Percentiles rank a stretch among this genome's conserved stretches.
These are phyloP conservation scores for Puccinia horiana DNA, from an alignment of 1,284 basidiomycete genomes.

Conservation along the genomic window DNA sequence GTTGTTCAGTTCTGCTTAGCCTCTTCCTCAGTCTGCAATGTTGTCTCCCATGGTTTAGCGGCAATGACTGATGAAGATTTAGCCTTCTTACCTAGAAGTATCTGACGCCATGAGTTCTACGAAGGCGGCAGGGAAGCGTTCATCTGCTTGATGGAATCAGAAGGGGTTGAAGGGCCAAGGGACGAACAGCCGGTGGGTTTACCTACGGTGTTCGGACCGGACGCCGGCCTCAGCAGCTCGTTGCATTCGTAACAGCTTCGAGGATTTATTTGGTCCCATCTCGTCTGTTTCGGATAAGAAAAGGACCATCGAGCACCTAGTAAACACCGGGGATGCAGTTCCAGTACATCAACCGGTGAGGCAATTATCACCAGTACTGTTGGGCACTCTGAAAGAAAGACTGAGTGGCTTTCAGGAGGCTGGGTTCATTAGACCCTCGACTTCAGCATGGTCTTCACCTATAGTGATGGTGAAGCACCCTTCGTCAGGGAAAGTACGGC, in stretches of 20 bases:
- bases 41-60: not conserved
- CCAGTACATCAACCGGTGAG: constrained; percentile 1
- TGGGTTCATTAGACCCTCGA: constrained; percentile 13
- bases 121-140: not conserved
- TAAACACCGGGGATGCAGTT: not conserved
- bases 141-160: not conserved
- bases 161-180: not conserved
- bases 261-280: not conserved
- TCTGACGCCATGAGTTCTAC: not conserved
- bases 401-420: not conserved
- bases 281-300: not conserved
- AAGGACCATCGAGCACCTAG: not conserved
- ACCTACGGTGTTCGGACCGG: not conserved
- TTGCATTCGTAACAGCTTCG: not conserved
- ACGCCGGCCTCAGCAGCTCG: not conserved
- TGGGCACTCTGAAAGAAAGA: not conserved
- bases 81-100: not conserved
- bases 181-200: not conserved
- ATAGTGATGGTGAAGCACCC: constrained; percentile 16
- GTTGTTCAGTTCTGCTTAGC: not conserved
- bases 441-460: constrained; percentile 5
- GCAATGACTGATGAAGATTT: not conserved
- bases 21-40: not conserved
- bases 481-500: constrained; percentile 2
- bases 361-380: not conserved